Percentiles rank a stretch among this genome's conserved stretches.
phyloP scores from a whole-genome alignment of 75 land plant genomes.

The Azolla pinnata region DNA sequence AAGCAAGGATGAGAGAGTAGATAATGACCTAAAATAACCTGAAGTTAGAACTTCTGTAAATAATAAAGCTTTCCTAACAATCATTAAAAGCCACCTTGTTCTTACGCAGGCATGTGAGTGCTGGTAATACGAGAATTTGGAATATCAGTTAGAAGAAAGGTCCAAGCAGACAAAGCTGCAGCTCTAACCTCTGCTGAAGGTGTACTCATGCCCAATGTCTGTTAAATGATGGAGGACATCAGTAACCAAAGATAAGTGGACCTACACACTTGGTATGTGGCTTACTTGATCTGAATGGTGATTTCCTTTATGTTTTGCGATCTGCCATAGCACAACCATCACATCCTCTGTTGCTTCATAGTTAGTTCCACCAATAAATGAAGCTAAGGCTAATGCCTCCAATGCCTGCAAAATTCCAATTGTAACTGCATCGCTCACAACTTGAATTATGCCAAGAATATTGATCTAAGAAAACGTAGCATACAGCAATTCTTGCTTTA shows the following conservation, averaged over 20 bases:
- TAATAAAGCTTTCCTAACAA: too few relatives aligned
- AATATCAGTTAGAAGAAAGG: conserved; percentile 70
- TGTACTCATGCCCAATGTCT: conserved; percentile 28
- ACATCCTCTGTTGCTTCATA: conserved; percentile 53
- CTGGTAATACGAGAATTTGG: conserved; percentile 25
- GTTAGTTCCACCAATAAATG: conserved; percentile 74
- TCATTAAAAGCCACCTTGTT: too few relatives aligned
- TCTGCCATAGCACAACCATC: conserved; percentile 74
- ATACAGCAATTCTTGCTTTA: conserved; percentile 39
- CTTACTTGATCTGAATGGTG: conserved; percentile 18
- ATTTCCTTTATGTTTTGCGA: conserved; percentile 23
- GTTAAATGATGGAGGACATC: too few relatives aligned
- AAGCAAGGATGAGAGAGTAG: conserved; percentile 51
- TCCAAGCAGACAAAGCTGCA: conserved; percentile 73
- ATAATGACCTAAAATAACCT: conserved; percentile 43
- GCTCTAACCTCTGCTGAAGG: conserved; percentile 46
- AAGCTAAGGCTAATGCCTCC: conserved; percentile 64
- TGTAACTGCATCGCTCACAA: neutral
- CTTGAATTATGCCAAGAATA: conserved; percentile 2
- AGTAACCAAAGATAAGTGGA: neutral
- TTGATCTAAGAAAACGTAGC: conserved; percentile 1
- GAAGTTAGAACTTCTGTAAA: too few relatives aligned
- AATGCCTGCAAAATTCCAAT: conserved; percentile 37
- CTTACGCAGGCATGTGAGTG: conserved; percentile 53
- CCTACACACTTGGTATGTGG: neutral